These are phyloP conservation scores for Lodderomyces metapsilosis DNA, from an alignment of 1,139 yeast species.

Conservation along the genomic window DNA sequence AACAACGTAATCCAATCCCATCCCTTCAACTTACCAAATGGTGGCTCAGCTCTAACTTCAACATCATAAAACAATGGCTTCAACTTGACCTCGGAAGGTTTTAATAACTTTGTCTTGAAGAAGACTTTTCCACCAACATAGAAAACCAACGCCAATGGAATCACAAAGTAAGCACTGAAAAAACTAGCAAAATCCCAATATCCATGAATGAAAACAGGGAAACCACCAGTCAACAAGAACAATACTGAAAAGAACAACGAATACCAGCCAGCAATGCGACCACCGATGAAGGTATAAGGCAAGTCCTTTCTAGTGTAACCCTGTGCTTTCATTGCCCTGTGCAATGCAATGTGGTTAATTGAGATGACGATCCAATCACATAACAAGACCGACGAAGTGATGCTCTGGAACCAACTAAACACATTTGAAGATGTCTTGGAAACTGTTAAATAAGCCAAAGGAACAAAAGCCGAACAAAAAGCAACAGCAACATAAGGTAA, in stretches of 20 bases:
- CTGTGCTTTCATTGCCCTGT: conserved; percentile 36
- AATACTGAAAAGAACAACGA: conserved; percentile 32
- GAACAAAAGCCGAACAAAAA: conserved; percentile 23
- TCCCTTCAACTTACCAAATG: conserved; percentile 22
- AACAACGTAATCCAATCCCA: conserved; percentile 25
- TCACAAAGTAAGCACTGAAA: conserved; percentile 37
- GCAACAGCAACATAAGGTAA: conserved; percentile 26
- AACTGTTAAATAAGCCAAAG: conserved; percentile 28
- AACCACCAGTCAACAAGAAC: conserved; percentile 41
- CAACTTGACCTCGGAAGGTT: conserved; percentile 33
- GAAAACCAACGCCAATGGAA: conserved; percentile 29
- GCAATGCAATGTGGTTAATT: conserved; percentile 29
- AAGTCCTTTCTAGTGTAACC: conserved; percentile 34
- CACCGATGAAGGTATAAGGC: conserved; percentile 29
- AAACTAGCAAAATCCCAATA: conserved; percentile 31
- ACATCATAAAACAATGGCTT: conserved; percentile 32
- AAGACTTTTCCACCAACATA: conserved; percentile 28
- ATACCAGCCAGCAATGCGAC: conserved; percentile 32
- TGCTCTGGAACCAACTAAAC: conserved; percentile 28
- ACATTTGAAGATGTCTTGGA: conserved; percentile 22
- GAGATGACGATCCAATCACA: conserved; percentile 30
- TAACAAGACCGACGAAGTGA: conserved; percentile 24
- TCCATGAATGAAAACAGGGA: conserved; percentile 34
- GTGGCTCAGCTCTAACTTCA: conserved; percentile 38
- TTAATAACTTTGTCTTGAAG: conserved; percentile 23